Evolutionary conservation across 192 early-diverging fungal species (phyloP).

Genomic region (Linnemannia schmuckeri): DNA sequence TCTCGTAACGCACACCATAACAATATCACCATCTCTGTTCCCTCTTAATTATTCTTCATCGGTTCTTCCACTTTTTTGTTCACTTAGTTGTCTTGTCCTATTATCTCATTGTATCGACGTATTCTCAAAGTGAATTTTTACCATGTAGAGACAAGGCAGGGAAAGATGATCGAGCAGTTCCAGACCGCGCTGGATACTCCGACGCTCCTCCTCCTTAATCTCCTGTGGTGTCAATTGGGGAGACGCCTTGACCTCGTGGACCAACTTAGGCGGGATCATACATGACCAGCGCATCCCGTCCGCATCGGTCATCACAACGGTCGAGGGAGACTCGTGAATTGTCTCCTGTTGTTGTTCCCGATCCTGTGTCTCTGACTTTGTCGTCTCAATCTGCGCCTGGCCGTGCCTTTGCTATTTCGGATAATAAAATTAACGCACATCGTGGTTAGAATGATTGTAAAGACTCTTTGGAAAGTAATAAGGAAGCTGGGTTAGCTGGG

Average conservation of each 20-base stretch:
- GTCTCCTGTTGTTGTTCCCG: background rate
- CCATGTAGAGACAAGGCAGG: conserved; percentile 64
- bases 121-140: background rate
- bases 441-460: background rate
- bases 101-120: background rate
- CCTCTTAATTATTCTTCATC: too few species aligned
- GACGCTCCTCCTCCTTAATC: conserved; percentile 48
- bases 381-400: conserved; percentile 14
- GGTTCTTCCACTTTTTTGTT: too few species aligned
- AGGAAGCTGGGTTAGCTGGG: background rate
- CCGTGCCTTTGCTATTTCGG: background rate
- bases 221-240: conserved; percentile 37
- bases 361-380: background rate
- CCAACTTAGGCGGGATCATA: conserved; percentile 59
- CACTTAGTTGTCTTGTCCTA: too few species aligned
- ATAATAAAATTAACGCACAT: background rate
- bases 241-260: conserved; percentile 34
- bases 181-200: conserved; percentile 66
- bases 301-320: conserved; percentile 56
- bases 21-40: too few species aligned
- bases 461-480: background rate
- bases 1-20: background rate
- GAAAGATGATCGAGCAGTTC: conserved; percentile 66
- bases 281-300: conserved; percentile 66
- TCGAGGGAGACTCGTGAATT: conserved; percentile 2